These are phyloP conservation scores for Parathielavia hyrcaniae DNA, from an alignment of 495 filamentous ascomycete species.

Conservation along the genomic window DNA sequence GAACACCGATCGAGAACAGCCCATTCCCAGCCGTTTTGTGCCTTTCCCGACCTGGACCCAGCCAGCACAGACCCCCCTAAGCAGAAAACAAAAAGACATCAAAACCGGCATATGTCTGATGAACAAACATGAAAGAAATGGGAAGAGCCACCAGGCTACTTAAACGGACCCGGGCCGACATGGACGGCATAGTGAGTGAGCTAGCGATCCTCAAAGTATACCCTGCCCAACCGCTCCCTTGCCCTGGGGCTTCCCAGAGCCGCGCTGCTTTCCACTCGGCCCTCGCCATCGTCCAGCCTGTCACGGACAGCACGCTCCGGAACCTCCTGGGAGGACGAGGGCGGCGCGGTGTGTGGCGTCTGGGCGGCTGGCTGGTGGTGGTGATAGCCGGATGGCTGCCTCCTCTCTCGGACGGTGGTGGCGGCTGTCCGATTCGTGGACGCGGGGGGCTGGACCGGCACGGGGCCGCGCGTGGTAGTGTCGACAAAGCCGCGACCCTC, in stretches of 20 bases:
- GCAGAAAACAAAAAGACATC: not conserved
- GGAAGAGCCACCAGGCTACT: not conserved
- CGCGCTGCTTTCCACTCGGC: conserved; percentile 26
- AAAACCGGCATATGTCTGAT: not conserved
- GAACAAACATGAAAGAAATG: not conserved
- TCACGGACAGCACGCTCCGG: conserved; percentile 53
- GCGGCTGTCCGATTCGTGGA: conserved; percentile 20
- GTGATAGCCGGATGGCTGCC: conserved; percentile 13
- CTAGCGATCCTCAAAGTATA: conserved; percentile 49
- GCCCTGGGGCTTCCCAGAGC: conserved; percentile 38
- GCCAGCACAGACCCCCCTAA: too few relatives aligned
- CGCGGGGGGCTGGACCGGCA: conserved; percentile 34
- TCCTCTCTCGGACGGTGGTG: conserved; percentile 16
- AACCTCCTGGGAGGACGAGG: conserved; percentile 32
- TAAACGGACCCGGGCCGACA: not conserved
- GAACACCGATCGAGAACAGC: not conserved
- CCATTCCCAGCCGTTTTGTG: not conserved
- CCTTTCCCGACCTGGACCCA: not conserved
- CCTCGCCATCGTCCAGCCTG: conserved; percentile 41
- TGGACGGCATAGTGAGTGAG: conserved; percentile 19
- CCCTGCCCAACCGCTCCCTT: conserved; percentile 43
- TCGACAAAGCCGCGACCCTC: conserved; percentile 40
- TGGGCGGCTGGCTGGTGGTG: conserved; percentile 13
- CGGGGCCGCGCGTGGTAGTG: conserved; percentile 39
- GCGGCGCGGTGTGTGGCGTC: not conserved